Conservation (phyloP, 768 basidiomycete species). For the Mycena rebaudengoi region DNA sequence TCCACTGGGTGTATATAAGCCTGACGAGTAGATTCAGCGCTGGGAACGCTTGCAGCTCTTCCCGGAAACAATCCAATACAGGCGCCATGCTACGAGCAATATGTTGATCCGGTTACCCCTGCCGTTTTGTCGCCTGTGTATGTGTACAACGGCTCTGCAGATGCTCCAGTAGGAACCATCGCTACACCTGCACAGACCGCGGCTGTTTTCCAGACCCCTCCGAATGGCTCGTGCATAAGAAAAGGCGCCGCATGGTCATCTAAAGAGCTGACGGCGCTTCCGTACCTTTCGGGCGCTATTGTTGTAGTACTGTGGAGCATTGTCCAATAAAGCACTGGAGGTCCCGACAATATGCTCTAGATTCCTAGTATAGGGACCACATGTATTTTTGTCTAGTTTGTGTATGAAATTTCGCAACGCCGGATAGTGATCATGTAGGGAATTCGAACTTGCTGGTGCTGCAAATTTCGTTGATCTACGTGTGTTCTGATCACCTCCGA, state of each 20-base stretch:
- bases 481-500: too few species aligned
- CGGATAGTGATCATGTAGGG: too few species aligned
- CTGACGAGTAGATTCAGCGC: conserved; percentile 12
- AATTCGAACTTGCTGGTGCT: too few species aligned
- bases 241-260: conserved; percentile 26
- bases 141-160: conserved; percentile 30
- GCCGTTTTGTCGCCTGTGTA: conserved; percentile 37
- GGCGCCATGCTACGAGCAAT: conserved; percentile 35
- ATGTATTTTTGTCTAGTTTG: too few species aligned
- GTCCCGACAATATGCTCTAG: too few species aligned
- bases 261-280: too few species aligned
- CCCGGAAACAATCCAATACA: conserved; percentile 43
- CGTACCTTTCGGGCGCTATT: too few species aligned
- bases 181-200: conserved; percentile 32
- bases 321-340: too few species aligned
- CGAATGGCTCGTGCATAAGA: conserved; percentile 36
- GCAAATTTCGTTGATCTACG: too few species aligned
- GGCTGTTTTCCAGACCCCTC: conserved; percentile 28
- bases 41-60: conserved; percentile 25
- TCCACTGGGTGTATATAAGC: background rate
- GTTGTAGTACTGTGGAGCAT: too few species aligned
- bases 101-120: conserved; percentile 35
- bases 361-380: too few species aligned
- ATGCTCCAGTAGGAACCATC: conserved; percentile 32
- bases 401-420: too few species aligned